Conservation (phyloP, 495 filamentous ascomycete genomes). For the Xylaria castorea region DNA sequence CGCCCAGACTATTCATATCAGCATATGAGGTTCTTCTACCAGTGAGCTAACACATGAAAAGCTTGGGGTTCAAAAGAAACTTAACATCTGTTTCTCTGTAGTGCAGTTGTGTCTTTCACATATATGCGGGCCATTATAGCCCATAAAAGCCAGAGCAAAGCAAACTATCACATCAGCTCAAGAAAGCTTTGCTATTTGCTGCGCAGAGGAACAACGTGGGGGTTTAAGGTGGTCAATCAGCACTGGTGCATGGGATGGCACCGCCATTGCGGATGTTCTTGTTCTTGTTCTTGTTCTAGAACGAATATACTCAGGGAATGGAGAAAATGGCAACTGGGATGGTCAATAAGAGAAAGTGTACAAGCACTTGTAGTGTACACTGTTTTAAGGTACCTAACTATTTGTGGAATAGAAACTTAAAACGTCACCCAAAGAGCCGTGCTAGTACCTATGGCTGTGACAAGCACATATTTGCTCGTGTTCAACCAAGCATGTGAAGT, state of each 20-base stretch:
- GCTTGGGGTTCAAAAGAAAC: conserved; percentile 32
- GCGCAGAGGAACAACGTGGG: conserved; percentile 9
- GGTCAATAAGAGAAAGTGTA: background rate
- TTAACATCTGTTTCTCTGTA: conserved; percentile 18
- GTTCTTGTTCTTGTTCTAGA: background rate
- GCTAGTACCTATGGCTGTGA: background rate
- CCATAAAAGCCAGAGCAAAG: conserved; percentile 9
- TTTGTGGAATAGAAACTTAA: background rate
- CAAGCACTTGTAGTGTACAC: background rate
- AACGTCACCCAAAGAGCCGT: background rate
- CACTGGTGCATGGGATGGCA: background rate
- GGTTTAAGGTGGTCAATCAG: background rate
- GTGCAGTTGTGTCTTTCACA: conserved; percentile 33
- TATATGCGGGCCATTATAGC: background rate
- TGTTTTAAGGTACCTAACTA: background rate
- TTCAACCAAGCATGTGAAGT: background rate
- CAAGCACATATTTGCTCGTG: background rate
- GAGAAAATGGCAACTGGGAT: conserved; percentile 7
- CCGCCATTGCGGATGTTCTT: background rate
- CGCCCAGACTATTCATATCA: conserved; percentile 13
- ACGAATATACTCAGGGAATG: background rate
- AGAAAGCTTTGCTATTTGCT: conserved; percentile 23
- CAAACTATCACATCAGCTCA: conserved; percentile 7
- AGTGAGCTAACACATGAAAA: conserved; percentile 33
- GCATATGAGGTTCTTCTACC: conserved; percentile 8